These are phyloP conservation scores for Melampsora occidentalis DNA, from an alignment of 1,284 basidiomycete genomes.

Conservation along the genomic window DNA sequence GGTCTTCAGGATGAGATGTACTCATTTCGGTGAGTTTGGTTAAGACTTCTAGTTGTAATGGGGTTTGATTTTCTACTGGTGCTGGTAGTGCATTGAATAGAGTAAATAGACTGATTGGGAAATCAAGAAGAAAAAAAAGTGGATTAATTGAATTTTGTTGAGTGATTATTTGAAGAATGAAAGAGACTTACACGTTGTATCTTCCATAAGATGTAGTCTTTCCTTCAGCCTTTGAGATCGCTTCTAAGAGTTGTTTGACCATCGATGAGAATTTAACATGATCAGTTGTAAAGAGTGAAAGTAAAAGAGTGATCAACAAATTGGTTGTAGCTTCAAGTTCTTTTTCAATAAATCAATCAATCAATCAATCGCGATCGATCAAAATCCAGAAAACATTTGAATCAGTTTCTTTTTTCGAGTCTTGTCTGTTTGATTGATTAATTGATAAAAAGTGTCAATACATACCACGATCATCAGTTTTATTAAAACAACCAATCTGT, in stretches of 20 bases:
- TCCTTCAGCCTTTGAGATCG: constrained; percentile 33
- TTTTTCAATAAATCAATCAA: not conserved
- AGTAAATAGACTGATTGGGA: constrained; percentile 15
- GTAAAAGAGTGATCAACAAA: constrained; percentile 33
- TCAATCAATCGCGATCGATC: not conserved
- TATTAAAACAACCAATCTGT: constrained; percentile 35
- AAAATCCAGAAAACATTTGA: not conserved
- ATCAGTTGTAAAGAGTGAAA: constrained; percentile 25
- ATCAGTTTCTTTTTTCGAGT: not conserved
- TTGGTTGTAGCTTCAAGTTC: constrained; percentile 43
- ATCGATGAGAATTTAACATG: constrained; percentile 13
- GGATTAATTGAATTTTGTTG: not conserved
- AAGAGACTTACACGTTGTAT: constrained; percentile 31
- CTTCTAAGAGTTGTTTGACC: constrained; percentile 30
- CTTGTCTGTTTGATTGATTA: not conserved
- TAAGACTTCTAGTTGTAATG: constrained; percentile 34
- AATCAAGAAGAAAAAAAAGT: not conserved
- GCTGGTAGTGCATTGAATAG: constrained; percentile 33
- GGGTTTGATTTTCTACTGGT: not conserved
- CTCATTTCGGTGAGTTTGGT: constrained; percentile 26
- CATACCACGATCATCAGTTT: constrained; percentile 40
- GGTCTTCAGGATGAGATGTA: constrained; percentile 22
- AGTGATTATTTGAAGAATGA: not conserved
- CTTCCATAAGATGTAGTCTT: constrained; percentile 41
- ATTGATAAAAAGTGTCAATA: not conserved